Base-by-base conservation (phyloP, 176 grass and related monocot species). In the Ensete glaucum region DNA sequence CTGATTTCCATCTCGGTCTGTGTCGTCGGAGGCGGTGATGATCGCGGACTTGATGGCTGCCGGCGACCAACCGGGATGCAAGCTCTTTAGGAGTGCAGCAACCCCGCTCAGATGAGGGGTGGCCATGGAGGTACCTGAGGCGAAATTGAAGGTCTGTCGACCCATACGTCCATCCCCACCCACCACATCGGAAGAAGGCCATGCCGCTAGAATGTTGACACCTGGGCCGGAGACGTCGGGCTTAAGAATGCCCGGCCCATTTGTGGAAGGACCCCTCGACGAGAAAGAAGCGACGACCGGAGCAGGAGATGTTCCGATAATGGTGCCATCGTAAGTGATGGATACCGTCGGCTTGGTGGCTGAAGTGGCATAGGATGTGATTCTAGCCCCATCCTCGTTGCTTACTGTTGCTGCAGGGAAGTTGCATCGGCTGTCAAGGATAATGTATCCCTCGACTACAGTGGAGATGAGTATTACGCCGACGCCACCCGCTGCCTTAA, bases 31-130 rank as follows among this genome's bases (percentile, higher is more conserved):
- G 11, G 85, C 84, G 2, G 92, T 96, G 85, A 96, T 92, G 82
- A 96, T 96, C 9, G 92, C 92, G n/a, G 92, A 96, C 54, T 96
- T 96, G 78, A 96, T 90, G 1, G 85, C 89, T 1, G 92, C 89
- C 0, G 92, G 92, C 0, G 92, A 79, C 92, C 92, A 96, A 24
- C 85, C 76, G 1, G 89, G 89, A 68, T 96, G 89, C 53, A 83
- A 29, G 54, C 83, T 76, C 80, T 88, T 96, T 74, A 96, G 72
- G 2, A 96, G 81, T 26, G 89, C 89, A 2, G 87, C 89, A 60
- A 96, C 72, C 60, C 92, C 89, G 81, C 85, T 86, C 8, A 96
- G 80, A 63, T 92, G 92, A 21, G 92, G 87, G 26, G 92, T 88
- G 1, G 92, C 86, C 89, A 92, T 96, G 77, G 92, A 96, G 19